Evolutionary conservation across 1,139 yeast genomes (phyloP).

Genomic region (Candida sanyaensis): DNA sequence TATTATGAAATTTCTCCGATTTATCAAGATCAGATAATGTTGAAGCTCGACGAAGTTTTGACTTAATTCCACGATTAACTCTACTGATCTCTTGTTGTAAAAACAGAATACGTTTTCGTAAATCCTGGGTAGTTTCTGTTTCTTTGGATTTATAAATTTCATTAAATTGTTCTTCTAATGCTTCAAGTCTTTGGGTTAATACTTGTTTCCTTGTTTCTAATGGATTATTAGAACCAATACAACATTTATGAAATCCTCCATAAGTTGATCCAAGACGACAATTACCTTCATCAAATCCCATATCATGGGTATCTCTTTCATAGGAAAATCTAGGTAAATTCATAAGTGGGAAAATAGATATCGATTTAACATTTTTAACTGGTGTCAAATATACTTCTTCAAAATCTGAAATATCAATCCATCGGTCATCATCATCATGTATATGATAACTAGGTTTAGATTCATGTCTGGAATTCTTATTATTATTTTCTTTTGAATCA

Average conservation of each 20-base stretch:
- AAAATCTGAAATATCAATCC: constrained; percentile 48
- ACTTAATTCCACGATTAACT: constrained; percentile 7
- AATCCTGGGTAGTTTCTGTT: constrained; percentile 8
- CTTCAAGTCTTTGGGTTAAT: constrained; percentile 27
- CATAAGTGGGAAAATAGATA: constrained; percentile 35
- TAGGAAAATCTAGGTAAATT: constrained; percentile 41
- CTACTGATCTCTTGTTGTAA: constrained; percentile 25
- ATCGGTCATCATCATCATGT: constrained; percentile 35
- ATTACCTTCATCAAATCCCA: constrained; percentile 27
- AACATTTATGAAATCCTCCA: constrained; percentile 26
- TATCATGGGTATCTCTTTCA: constrained; percentile 35
- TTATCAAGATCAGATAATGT: constrained; percentile 15
- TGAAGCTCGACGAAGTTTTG: constrained; percentile 5
- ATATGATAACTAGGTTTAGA: constrained; percentile 23
- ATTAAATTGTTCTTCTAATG: constrained; percentile 25
- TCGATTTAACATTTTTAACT: constrained; percentile 23
- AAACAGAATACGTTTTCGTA: constrained; percentile 23
- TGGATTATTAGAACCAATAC: constrained; percentile 26
- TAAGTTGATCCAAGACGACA: not conserved
- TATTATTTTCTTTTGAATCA: constrained; percentile 9
- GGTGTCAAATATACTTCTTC: constrained; percentile 41
- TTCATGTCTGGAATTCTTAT: constrained; percentile 4
- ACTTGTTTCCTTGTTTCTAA: constrained; percentile 31
- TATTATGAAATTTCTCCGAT: constrained; percentile 38
- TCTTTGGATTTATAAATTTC: constrained; percentile 15